These are phyloP conservation scores for Blastocladiella britannica DNA, from an alignment of 192 early-diverging fungal genomes.

Conservation along the genomic window DNA sequence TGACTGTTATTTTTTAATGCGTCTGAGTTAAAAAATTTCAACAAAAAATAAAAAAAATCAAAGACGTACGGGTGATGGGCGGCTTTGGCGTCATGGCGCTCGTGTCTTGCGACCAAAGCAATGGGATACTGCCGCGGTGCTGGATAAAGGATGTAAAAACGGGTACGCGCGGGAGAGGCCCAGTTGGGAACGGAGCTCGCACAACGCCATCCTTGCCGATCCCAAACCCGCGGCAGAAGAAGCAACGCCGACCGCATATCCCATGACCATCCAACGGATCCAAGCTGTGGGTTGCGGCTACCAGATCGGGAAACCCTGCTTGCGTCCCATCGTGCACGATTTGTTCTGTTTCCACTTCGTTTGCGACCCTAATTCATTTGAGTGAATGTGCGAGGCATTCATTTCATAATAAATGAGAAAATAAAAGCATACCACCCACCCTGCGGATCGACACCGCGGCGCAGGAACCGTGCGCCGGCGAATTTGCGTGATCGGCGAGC, in stretches of 20 bases:
- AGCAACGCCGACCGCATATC: too few species aligned
- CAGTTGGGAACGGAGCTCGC: background rate
- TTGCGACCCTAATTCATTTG: too few species aligned
- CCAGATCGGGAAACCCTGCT: constrained; percentile 5
- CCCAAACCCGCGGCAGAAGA: background rate
- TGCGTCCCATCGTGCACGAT: constrained; percentile 63
- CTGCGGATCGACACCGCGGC: constrained; percentile 81
- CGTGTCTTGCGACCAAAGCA: constrained; percentile 86
- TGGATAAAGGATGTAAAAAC: constrained; percentile 85
- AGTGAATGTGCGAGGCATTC: too few species aligned
- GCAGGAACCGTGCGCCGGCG: constrained; percentile 89
- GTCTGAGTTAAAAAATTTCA: constrained; percentile 1
- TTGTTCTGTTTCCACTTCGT: constrained; percentile 97
- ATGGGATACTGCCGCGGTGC: constrained; percentile 88
- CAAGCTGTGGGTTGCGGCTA: too few species aligned
- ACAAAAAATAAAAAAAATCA: background rate
- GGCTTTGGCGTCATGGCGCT: constrained; percentile 88
- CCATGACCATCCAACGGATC: too few species aligned
- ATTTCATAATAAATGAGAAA: background rate
- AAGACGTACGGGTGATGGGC: constrained; percentile 43
- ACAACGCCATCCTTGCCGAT: background rate
- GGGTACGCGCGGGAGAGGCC: constrained; percentile 13
- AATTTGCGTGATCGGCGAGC: constrained; percentile 81
- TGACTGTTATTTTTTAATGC: constrained; percentile 24
- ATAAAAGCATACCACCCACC: constrained; percentile 2